Base-by-base conservation (phyloP, 768 basidiomycete genomes). In the Tricholoma hemisulphureum region DNA sequence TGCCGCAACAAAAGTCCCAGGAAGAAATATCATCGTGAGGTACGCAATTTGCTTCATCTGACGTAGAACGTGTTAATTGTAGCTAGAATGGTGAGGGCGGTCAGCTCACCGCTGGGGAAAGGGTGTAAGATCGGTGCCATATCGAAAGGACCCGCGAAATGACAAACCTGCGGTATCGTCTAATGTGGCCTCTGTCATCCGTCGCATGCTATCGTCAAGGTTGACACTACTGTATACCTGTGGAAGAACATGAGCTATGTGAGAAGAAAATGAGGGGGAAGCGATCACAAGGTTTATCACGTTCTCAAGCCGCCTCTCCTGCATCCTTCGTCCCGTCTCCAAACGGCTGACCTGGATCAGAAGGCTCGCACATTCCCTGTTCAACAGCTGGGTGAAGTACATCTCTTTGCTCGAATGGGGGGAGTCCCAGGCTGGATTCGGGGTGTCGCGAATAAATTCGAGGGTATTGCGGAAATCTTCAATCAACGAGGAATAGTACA, bases 191-290 rank as follows among this genome's bases (percentile, higher is more conserved):
- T 78, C 78, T 1, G 84, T 85, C 68, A 86, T 73, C 21, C 74
- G 58, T 53, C 78, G 70, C 82, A 83, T 84, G 11, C 80, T 84
- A 58, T 87, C 85, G 0, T 71, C 70, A 49, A 86, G 82, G 59
- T 83, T 86, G 23, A 86, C 82, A 41, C 71, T 80, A 43, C 81
- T 81, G 63, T 86, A 86, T 8, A 82, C 83, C 85, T 85, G 54
- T 6, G 32, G 24, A 41, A 43, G 1, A 18, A 18, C 24, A n/a
- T 52, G n/a, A 56, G 23, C 34, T 45, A 14, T 24, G 6, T 56
- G 14, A 14, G 4, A 50, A 10, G 16, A 5, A 6, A 13, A 32
- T 11, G 21, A 4, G 7, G 21, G 16, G 35, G 16, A 24, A 48
- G 6, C 24, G 62, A 74, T 37, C 49, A 82, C 81, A 55, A 83